phyloP scores from a whole-genome alignment of 2,329 filamentous ascomycete genomes.

The Aspergillus calidoustus region DNA sequence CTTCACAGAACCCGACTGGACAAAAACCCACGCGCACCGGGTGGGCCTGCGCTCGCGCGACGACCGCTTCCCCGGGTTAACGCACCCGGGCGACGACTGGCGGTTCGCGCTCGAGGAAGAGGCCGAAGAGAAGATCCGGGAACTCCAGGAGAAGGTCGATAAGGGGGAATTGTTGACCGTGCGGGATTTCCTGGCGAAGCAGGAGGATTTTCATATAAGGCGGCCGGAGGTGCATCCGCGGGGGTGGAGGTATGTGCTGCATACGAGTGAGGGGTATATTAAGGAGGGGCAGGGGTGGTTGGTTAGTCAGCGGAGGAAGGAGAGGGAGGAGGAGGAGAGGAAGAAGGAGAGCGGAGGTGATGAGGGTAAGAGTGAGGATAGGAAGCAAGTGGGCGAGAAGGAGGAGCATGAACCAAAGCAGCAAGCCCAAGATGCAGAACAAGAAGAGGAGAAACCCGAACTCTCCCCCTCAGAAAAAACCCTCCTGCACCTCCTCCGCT shows the following conservation, averaged over 20 bases:
- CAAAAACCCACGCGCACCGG: slow-evolving; percentile 2
- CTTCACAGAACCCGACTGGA: slow-evolving; percentile 7
- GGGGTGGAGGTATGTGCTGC: slow-evolving; percentile 57
- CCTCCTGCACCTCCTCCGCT: slow-evolving; percentile 46
- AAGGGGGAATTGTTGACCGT: slow-evolving; percentile 32
- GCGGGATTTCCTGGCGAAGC: slow-evolving; percentile 32
- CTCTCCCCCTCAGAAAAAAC: slow-evolving; percentile 52
- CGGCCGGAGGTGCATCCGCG: slow-evolving; percentile 50
- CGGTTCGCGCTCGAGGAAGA: slow-evolving; percentile 23
- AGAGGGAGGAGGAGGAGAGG: slow-evolving; percentile 28
- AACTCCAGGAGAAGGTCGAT: slow-evolving; percentile 31
- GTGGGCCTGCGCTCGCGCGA: slow-evolving; percentile 1
- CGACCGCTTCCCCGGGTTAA: slow-evolving; percentile 4
- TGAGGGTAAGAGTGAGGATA: neutral
- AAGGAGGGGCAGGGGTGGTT: slow-evolving; percentile 56
- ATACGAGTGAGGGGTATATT: slow-evolving; percentile 55
- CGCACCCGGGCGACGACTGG: slow-evolving; percentile 11
- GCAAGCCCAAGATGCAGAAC: neutral
- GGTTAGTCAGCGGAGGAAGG: slow-evolving; percentile 49
- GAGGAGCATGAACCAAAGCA: neutral
- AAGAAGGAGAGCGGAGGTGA: slow-evolving; percentile 27
- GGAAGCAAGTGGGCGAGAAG: neutral
- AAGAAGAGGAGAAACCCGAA: slow-evolving; percentile 24
- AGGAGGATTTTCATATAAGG: slow-evolving; percentile 50
- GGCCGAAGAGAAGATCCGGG: slow-evolving; percentile 30